phyloP scores from a whole-genome alignment of 768 basidiomycete genomes.

The Phaffia tasmanica region DNA sequence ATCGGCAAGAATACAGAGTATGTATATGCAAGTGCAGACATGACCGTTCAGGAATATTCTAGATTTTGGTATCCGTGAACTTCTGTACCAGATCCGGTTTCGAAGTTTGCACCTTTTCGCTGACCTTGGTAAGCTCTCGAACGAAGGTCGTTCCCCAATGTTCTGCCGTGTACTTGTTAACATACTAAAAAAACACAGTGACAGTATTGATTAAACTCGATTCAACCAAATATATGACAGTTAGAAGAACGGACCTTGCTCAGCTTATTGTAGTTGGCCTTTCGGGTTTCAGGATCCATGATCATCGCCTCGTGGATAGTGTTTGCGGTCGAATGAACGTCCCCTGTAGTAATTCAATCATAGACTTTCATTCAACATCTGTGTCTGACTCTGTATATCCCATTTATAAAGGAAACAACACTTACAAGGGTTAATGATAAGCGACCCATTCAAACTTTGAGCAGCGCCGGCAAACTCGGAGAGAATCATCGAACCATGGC shows the following conservation, averaged over 20 bases:
- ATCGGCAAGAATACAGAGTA: too few species aligned
- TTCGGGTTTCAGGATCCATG: conserved; percentile 68
- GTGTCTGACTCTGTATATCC: not conserved
- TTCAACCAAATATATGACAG: not conserved
- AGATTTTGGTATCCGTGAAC: conserved; percentile 5
- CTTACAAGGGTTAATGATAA: conserved; percentile 79
- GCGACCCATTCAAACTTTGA: conserved; percentile 75
- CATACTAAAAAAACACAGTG: conserved; percentile 45
- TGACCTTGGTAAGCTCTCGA: conserved; percentile 54
- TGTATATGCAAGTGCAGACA: too few species aligned
- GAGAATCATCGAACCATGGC: conserved; percentile 92
- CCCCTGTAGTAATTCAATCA: conserved; percentile 45
- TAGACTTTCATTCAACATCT: conserved; percentile 32
- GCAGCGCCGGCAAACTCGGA: conserved; percentile 98
- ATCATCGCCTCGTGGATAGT: conserved; percentile 93
- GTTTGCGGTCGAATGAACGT: conserved; percentile 93
- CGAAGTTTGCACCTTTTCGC: not conserved
- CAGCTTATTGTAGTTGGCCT: conserved; percentile 86
- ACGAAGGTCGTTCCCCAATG: conserved; percentile 90
- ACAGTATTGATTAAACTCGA: not conserved
- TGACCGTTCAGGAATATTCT: not conserved
- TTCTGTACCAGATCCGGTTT: conserved; percentile 9
- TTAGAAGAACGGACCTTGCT: conserved; percentile 51
- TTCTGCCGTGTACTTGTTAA: conserved; percentile 83
- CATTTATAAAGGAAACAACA: conserved; percentile 16